Evolutionary conservation across 1,139 yeast species (phyloP), one percentile per base, ranked within the genome.

Genomic region (Kazachstania sp.): DNA sequence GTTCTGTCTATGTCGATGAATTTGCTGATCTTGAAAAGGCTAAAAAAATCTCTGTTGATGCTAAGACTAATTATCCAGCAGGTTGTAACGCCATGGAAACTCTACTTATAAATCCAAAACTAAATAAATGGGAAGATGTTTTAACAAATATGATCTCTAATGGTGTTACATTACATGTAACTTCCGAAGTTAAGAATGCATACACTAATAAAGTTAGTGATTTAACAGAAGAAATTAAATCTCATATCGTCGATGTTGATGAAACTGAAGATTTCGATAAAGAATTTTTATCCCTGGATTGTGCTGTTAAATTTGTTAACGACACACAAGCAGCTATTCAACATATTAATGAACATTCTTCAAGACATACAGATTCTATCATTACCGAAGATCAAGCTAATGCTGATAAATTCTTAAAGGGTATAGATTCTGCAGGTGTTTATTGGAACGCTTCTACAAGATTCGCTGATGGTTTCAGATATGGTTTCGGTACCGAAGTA

Each of bases 61-160:
- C 97, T 4, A 92, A 92, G 68, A 87, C 97, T 0, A 88, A 90
- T 67, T 94, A 94, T 63, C 97, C 97, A 39, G 98, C 98, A 13
- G 99, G 96, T 7, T 94, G 99, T 68, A 94, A 94, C 64, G 97
- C 98, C 2, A 95, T 79, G 47, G 99, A 94, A 65, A 87, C 94
- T 41, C 68, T 92, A 40, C 72, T 92, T 50, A 67, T 92, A 45
- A 79, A 88, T 65, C 72, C 75, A 48, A 63, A 73, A 16, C 67
- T 85, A n/a, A 56, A 58, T 7, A 59, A 65, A 1, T 68, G 74
- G 52, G 68, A 80, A 45, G 65, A 71, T 36, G 61, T 66, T 19
- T 60, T 84, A 11, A 66, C 77, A 32, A 61, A 71, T 37, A 71
- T 78, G 6, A 73, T 87, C 44, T 59, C 74, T 3, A 78, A 72